A percentile compares a stretch with the other conserved stretches of the same genome.
These are phyloP conservation scores for Acacia pycnantha DNA, from an alignment of 331 rosid genomes.

Conservation along the genomic window DNA sequence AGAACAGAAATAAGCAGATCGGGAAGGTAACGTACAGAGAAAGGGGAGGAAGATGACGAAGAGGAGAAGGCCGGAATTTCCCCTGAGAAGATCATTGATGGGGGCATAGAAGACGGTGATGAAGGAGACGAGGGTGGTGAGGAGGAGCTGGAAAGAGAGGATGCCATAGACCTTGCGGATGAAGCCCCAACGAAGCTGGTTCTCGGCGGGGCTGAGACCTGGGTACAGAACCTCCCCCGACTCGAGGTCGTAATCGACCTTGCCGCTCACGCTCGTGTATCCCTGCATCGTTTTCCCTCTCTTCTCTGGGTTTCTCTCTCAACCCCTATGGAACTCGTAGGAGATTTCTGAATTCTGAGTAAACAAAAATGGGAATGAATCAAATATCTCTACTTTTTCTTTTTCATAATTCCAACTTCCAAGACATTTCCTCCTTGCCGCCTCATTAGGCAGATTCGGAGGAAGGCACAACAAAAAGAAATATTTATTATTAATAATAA, in stretches of 20 bases:
- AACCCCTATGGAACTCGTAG: neutral
- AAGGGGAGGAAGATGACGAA: conserved; percentile 82
- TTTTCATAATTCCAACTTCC: too few species aligned
- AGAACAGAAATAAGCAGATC: neutral
- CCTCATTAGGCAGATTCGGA: neutral
- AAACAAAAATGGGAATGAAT: neutral
- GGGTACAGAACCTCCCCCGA: conserved; percentile 84
- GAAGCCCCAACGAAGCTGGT: conserved; percentile 98
- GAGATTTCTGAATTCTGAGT: neutral
- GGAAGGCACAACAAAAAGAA: too few species aligned
- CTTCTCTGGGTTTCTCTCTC: neutral
- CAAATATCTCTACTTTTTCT: too few species aligned
- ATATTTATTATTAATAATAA: too few species aligned
- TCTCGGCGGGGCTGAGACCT: conserved; percentile 72
- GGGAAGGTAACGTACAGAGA: conserved; percentile 46
- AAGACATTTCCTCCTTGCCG: neutral
- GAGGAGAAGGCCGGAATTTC: conserved; percentile 68
- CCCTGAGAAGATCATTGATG: conserved; percentile 74
- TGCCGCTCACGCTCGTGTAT: conserved; percentile 48
- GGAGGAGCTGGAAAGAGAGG: conserved; percentile 77
- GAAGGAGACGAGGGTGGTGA: conserved; percentile 77
- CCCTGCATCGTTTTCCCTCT: conserved; percentile 33
- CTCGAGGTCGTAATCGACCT: conserved; percentile 70
- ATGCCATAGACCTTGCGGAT: conserved; percentile 95
- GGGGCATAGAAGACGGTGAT: conserved; percentile 75